These are phyloP conservation scores for Cryptococcus sp. DNA, from an alignment of 1,284 basidiomycete genomes.

Conservation along the genomic window DNA sequence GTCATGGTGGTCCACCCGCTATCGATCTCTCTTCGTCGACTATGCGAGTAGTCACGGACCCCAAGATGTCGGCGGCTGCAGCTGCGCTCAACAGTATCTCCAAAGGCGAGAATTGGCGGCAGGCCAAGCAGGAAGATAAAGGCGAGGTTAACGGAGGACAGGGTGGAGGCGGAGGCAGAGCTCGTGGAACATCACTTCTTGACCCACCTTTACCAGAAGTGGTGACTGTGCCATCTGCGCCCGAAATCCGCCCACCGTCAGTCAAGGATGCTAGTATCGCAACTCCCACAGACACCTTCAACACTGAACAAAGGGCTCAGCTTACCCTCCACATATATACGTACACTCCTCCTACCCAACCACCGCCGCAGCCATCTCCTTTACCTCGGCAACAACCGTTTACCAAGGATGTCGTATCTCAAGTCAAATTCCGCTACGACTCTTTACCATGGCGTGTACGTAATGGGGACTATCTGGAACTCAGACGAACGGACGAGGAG, in stretches of 20 bases:
- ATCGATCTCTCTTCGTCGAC: constrained; percentile 18
- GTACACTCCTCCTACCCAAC: constrained; percentile 5
- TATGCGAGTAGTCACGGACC: constrained; percentile 15
- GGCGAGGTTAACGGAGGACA: constrained; percentile 5
- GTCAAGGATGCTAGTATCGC: background rate
- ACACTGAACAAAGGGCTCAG: constrained; percentile 8
- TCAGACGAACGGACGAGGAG: constrained; percentile 21
- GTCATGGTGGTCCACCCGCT: constrained; percentile 14
- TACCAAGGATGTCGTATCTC: constrained; percentile 7
- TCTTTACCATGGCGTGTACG: constrained; percentile 34
- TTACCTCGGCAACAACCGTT: constrained; percentile 17
- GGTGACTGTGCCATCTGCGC: constrained; percentile 16
- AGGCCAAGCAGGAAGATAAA: constrained; percentile 3
- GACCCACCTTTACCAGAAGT: constrained; percentile 21
- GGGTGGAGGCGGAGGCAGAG: background rate
- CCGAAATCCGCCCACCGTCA: constrained; percentile 6
- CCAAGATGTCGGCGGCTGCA: constrained; percentile 9
- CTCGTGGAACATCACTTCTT: constrained; percentile 22
- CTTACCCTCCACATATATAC: constrained; percentile 37
- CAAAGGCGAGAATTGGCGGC: background rate
- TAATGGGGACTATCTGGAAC: constrained; percentile 41
- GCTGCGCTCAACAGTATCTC: constrained; percentile 10
- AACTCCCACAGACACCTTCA: constrained; percentile 12
- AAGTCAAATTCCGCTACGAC: constrained; percentile 29
- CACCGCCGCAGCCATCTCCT: constrained; percentile 23